Conservation (phyloP, 495 filamentous ascomycete genomes). For the Annulohypoxylon moriforme region DNA sequence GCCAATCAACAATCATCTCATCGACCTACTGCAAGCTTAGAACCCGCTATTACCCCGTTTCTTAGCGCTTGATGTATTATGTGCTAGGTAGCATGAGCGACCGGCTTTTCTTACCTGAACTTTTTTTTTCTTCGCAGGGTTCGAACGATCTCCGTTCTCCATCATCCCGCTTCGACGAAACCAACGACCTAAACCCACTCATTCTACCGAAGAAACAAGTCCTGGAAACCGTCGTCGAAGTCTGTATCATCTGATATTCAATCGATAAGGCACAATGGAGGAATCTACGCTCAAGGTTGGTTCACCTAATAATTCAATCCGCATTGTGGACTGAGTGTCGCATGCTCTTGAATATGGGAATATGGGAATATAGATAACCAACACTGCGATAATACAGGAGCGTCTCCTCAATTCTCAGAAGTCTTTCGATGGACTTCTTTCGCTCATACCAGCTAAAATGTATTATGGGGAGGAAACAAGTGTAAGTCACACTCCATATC, state of each 20-base stretch:
- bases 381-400: slow-evolving; percentile 65
- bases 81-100: slow-evolving; percentile 16
- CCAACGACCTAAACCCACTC: slow-evolving; percentile 1
- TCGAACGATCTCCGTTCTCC: slow-evolving; percentile 20
- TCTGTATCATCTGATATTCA: neutral
- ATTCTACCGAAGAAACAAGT: neutral
- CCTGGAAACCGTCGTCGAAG: neutral
- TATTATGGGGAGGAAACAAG: slow-evolving; percentile 89
- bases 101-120: slow-evolving; percentile 22
- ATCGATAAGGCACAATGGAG: slow-evolving; percentile 41
- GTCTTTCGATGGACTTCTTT: slow-evolving; percentile 91
- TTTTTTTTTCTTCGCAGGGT: slow-evolving; percentile 18
- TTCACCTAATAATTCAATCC: slow-evolving; percentile 23
- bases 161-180: slow-evolving; percentile 8
- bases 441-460: slow-evolving; percentile 90
- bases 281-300: slow-evolving; percentile 53
- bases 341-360: slow-evolving; percentile 19
- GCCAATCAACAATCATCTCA: slow-evolving; percentile 38
- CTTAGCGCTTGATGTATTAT: slow-evolving; percentile 6
- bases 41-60: neutral
- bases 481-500: slow-evolving; percentile 67
- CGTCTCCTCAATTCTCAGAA: slow-evolving; percentile 85
- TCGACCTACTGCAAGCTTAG: slow-evolving; percentile 5
- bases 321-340: slow-evolving; percentile 16
- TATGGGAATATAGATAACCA: slow-evolving; percentile 32